Evolutionary conservation across 805 yeast genomes (phyloP), one percentile per base, ranked within the genome.

Genomic region (Phaffomyces antillensis): DNA sequence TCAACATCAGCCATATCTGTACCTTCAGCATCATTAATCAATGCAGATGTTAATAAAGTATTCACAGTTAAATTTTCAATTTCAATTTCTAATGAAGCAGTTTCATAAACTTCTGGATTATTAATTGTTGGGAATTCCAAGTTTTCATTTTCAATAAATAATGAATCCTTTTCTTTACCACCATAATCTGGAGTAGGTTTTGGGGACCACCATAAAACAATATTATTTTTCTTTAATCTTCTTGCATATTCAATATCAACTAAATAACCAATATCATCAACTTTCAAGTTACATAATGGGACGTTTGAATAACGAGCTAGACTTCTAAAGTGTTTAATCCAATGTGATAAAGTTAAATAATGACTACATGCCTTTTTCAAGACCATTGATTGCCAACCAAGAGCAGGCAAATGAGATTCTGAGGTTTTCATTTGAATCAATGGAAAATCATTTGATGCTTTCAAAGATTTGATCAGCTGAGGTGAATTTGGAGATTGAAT

Each of bases 151-250:
- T 79, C 79, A 20, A 70, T 66, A 28, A 48, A 42, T 20, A 69
- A 51, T 10, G 66, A 68, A 55, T 85, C 93, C 53, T 73, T 76
- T 60, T 88, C 90, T 37, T 67, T 58, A 1, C 96, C 96, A 28
- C 96, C 97, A 56, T 77, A 82, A 57, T 88, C 96, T 0, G 96
- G 91, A 38, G 75, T 63, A 1, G 91, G 85, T 16, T 72, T 71
- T 4, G 81, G 77, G 0, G 96, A 86, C 98, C 99, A 93, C 98
- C 99, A 93, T 28, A 95, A 66, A 7, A 91, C 83, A 36, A 86
- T 76, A 48, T 80, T 77, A 40, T 77, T 76, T 39, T 78, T 72
- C 17, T 69, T 69, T 45, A 93, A 71, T 42, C 81, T 72, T 55
- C 99, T 72, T 0, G 98, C 95, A 62, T 87, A 93, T 44, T 81